A percentile compares a stretch with the other conserved stretches of the same genome.
These are phyloP conservation scores for Omphalotus olearius DNA, from an alignment of 1,284 basidiomycete genomes.

Conservation along the genomic window DNA sequence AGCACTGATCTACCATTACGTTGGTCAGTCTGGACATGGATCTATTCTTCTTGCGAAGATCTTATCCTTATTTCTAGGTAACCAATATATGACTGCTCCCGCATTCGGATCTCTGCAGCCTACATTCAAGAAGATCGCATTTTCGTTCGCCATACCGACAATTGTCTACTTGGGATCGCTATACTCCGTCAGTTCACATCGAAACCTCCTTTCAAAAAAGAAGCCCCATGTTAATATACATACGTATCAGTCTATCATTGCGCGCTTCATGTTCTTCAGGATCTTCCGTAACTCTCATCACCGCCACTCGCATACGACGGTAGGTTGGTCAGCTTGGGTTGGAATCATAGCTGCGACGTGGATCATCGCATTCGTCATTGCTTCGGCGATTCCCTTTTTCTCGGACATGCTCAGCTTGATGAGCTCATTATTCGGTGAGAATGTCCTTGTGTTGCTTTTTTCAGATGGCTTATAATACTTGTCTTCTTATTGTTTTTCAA, in stretches of 20 bases:
- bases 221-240: background rate
- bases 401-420: slow-evolving; percentile 42
- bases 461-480: too few relatives aligned
- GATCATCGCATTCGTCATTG: slow-evolving; percentile 59
- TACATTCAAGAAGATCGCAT: slow-evolving; percentile 41
- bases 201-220: background rate
- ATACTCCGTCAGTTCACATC: slow-evolving; percentile 29
- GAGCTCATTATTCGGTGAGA: slow-evolving; percentile 40
- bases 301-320: slow-evolving; percentile 47
- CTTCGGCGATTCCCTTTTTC: slow-evolving; percentile 46
- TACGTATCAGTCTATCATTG: slow-evolving; percentile 34
- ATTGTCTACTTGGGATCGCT: slow-evolving; percentile 46
- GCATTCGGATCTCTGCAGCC: slow-evolving; percentile 42
- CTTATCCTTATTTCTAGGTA: slow-evolving; percentile 24
- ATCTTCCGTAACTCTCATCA: slow-evolving; percentile 46
- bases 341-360: slow-evolving; percentile 52
- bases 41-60: background rate
- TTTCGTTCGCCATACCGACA: slow-evolving; percentile 48
- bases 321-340: slow-evolving; percentile 59
- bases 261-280: slow-evolving; percentile 49
- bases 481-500: slow-evolving; percentile 11
- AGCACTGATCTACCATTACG: slow-evolving; percentile 55
- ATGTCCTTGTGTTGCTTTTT: background rate
- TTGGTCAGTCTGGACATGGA: slow-evolving; percentile 23
- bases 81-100: slow-evolving; percentile 48